Conservation (phyloP, 1,284 basidiomycete species). For the Psilocybe mexicana region DNA sequence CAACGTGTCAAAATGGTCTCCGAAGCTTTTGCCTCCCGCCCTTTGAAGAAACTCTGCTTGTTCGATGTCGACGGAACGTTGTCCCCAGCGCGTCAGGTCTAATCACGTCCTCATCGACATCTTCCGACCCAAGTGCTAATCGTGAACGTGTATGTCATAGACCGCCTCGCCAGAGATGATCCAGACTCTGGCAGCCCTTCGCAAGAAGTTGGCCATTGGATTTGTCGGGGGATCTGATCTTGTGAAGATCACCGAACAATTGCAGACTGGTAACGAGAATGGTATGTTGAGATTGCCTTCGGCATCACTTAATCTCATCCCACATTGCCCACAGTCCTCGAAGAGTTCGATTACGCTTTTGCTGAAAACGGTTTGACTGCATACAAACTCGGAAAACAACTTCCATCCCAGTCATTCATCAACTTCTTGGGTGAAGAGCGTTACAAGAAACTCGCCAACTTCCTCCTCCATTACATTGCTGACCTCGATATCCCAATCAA, state of each 20-base stretch:
- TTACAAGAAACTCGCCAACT: conserved; percentile 93
- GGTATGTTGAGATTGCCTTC: conserved; percentile 36
- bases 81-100: conserved; percentile 72
- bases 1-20: conserved; percentile 47
- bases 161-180: conserved; percentile 68
- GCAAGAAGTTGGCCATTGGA: conserved; percentile 76
- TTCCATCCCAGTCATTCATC: conserved; percentile 89
- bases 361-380: conserved; percentile 95
- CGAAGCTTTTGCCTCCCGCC: conserved; percentile 59
- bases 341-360: conserved; percentile 91
- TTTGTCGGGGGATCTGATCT: conserved; percentile 93
- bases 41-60: conserved; percentile 67
- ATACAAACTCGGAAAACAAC: conserved; percentile 76
- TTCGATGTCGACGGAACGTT: conserved; percentile 93
- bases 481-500: conserved; percentile 95
- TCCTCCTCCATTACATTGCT: conserved; percentile 89
- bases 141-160: conserved; percentile 34
- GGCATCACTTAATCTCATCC: neutral
- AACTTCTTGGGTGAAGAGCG: conserved; percentile 88
- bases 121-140: neutral
- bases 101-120: neutral
- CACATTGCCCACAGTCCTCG: conserved; percentile 48
- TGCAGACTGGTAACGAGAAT: conserved; percentile 53
- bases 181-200: conserved; percentile 63
- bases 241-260: conserved; percentile 83